Base-by-base conservation (phyloP, 1,284 basidiomycete genomes). In the Taiwanofungus camphoratus region DNA sequence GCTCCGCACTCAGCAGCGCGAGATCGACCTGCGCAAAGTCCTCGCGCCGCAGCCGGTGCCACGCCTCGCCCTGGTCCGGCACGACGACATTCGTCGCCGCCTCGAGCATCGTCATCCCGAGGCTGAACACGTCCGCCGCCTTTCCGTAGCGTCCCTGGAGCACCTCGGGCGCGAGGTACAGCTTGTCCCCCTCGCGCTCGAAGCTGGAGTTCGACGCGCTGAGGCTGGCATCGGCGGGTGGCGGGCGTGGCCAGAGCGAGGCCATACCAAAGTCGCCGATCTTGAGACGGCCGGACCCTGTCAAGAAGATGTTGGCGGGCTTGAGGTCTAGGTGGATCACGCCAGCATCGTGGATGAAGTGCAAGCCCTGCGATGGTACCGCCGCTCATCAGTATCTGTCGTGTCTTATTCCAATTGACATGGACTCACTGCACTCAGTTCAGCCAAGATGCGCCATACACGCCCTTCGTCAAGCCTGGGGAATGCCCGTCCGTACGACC, bases 211-310 rank as follows among this genome's bases (percentile, higher is more conserved):
- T 44, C n/a, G n/a, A n/a, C n/a, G n/a, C n/a, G 56, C 61, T 48
- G 55, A 51, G 49, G 47, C 63, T 38, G 46, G 63, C 57, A 35
- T 61, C 65, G 9, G 61, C 54, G 8, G 57, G 58, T 21, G 50
- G 50, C 2, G 66, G 69, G 34, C 91, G 73, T 2, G 90, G 91
- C 84, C 87, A 92, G 39, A 88, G 56, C 2, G 88, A 86, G 5
- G 93, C 93, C 76, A 97, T 87, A n/a, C 96, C 96, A 73, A 99
- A 99, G 66, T 99, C 96, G 12, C 93, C 93, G 60, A 99, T 94
- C 73, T 94, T 96, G 68, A 99, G 87, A 21, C 88, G 81, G 5
- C 95, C 95, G 46, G 87, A 79, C 19, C 78, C 74, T 3, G 92
- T 93, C 53, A 99, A 78, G 60, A 99, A 92, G 44, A 99, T 85